Base-by-base conservation (phyloP, 2,329 filamentous ascomycete genomes). In the Pestalotiopsis sp. region DNA sequence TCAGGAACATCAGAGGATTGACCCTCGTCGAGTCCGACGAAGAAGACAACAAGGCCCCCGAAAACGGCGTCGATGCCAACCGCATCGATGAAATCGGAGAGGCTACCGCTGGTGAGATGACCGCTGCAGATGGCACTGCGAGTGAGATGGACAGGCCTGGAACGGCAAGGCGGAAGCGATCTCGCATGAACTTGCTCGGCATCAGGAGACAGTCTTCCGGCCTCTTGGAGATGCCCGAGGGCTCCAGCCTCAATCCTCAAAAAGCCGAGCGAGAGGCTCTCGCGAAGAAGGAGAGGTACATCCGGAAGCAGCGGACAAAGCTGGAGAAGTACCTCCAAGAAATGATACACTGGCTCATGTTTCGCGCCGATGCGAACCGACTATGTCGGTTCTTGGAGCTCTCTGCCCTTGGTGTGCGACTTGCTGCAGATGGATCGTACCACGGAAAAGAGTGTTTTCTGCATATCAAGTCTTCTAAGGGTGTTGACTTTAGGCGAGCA, bases 361-460 rank as follows among this genome's bases (percentile, higher is more conserved):
- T 99, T 81, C 89, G 95, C 59, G 91, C 96, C 6, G 95, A 98
- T 79, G 98, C 94, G 81, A 98, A 98, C 75, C 90, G 96, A 10
- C 84, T 99, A 3, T 99, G 96, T 81, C 96, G 97, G 71, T 99
- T 99, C 78, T 84, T 99, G 1, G 96, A 99, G 78, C 84, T 99
- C 9, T 99, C 96, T 22, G 95, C 97, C 0, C 85, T 99, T 4
- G 96, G 96, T 24, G 94, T 99, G 63, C 91, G 97, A 61, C 87
- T 99, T 63, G 96, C 96, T 26, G 94, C 95, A 0, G 97, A 99
- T 79, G 94, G 94, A 35, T 97, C 94, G 74, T 98, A 98, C 75
- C 96, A 99, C 76, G 97, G 96, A 68, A 99, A 99, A 79, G 97
- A 99, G 80, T 97, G 96, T 17, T 94, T 92, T 77, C 84, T 99